Evolutionary conservation across 2,329 filamentous ascomycete species (phyloP), one percentile per base, ranked within the genome.

Genomic region (Fusarium cyanostomum): DNA sequence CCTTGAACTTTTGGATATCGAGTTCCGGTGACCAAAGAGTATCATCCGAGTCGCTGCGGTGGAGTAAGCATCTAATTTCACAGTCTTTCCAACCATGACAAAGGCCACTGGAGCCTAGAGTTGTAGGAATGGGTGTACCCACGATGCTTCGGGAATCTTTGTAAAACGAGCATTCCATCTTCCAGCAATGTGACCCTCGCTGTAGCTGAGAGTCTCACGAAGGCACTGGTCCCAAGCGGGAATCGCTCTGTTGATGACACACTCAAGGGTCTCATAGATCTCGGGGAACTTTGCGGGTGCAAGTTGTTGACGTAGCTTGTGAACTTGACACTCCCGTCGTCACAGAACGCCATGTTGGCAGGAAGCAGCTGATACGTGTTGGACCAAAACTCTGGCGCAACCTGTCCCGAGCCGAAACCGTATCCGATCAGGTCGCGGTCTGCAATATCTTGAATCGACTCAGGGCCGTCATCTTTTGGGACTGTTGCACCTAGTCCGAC

Each of bases 301-400:
- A 59, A 33, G 18, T 56, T 59, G 9, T 50, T 50, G 8, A 50
- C 44, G 12, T 59, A 50, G 11, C 56, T 59, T 0, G 28, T 50
- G n/a, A 35, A 34, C 9, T 30, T 21, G 24, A 24, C 18, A 30
- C 42, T 52, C 2, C 49, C 49, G 18, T 53, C 28, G 0, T 46
- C 28, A 0, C 18, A 13, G 11, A 53, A 41, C 1, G 28, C 28
- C 9, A 57, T 18, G 3, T 57, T 57, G 11, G 34, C 10, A 5
- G 49, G 41, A 6, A 41, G 28, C 49, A 49, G 53, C 18, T 53
- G 49, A 15, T 53, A 53, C 2, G 33, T 35, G 11, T 21, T 12
- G 11, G 49, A 46, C 54, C 34, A 57, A 16, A 46, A 53, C 3
- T 18, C 27, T 7, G 28, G 15, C 2, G 9, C 12, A 21, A 49